Base-by-base conservation (phyloP, 2,329 filamentous ascomycete genomes). In the Byssoonygena ceratinophila region DNA sequence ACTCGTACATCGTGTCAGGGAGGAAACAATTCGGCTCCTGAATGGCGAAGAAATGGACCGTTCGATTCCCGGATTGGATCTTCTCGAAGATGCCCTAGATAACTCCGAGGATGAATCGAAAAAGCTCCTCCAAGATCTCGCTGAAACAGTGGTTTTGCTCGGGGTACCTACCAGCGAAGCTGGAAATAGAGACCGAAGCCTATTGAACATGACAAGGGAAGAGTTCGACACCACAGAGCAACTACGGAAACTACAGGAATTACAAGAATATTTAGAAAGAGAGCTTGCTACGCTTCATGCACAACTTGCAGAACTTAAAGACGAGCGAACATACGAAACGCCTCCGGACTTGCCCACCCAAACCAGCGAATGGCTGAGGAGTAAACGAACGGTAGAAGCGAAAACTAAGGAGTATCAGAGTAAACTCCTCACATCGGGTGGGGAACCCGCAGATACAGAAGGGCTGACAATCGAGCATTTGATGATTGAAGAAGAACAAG, bases 321-420 rank as follows among this genome's bases (percentile, higher is more conserved):
- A 62, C 11, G 57, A 70, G 41, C 55, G 61, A 23, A 61, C 61
- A 49, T 84, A 79, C 60, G 74, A 78, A 14, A 76, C 79, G 0
- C 68, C 80, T 0, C 62, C 78, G 0, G 73, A 81, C 56, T 70
- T 90, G 2, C 78, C 80, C 9, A 80, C 81, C 58, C 77, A 83
- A 58, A 91, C 88, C n/a, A 74, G 83, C 3, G 84, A 92, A 47
- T 79, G 85, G 68, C 81, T 83, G 58, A 81, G 85, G 51, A 81
- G 76, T 52, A 79, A 84, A 46, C 88, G 87, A 64, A 69, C 78
- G n/a, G 72, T 87, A 34, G 71, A 76, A 12, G 70, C 80, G 1
- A 84, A 84, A 59, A 72, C 90, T 1, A 79, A 79, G 14, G 87
- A 92, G 61, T 79, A 86, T 54, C 70, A 72, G 45, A 78, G 82